Base-by-base conservation (phyloP, 2,329 filamentous ascomycete genomes). In the Ophiostoma novo-ulmi region DNA sequence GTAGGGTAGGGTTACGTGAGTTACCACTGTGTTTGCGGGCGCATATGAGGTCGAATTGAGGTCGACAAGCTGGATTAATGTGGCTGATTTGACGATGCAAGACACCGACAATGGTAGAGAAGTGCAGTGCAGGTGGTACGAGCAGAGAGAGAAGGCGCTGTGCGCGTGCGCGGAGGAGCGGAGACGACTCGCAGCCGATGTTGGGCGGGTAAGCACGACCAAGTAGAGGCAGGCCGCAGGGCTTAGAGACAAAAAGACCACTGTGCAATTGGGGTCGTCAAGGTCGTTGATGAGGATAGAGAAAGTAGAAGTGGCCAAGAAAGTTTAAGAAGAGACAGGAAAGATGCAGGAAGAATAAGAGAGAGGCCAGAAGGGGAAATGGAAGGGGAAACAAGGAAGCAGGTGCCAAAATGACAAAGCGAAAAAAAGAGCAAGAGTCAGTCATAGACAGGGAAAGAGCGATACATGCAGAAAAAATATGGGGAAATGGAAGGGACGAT, bases 391-490 rank as follows among this genome's bases (percentile, higher is more conserved):
- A 61, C 58, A 61, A 68, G 67, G 64, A 71, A 38, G 39, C 66
- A 52, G 63, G 70, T 65, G 63, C 67, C 48, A 67, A 41, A 52
- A 36, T 35, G 70, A 68, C 66, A 48, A 65, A 67, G 64, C 61
- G 52, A 58, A 58, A 58, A 58, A 58, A 64, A 52, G 58, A 44
- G 66, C 35, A 70, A 69, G 64, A 66, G 67, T 69, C 44, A 66
- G 67, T 69, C 44, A 69, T 36, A 36, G 52, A 44, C 41, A 41
- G 58, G 64, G 55, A 65, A 68, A 63, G 70, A 71, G 68, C 67
- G 63, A 69, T 67, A 31, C 35, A 36, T 41, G 68, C 68, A 71
- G 38, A 61, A 55, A 61, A 71, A 72, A 71, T 70, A 71, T 70
- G 70, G 70, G 70, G 70, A 70, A 68, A 65, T 70, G n/a, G 61